A percentile compares a stretch with the other conserved stretches of the same genome.
These are phyloP conservation scores for Coemansia sp. DNA, from an alignment of 192 early-diverging fungal genomes.

Conservation along the genomic window DNA sequence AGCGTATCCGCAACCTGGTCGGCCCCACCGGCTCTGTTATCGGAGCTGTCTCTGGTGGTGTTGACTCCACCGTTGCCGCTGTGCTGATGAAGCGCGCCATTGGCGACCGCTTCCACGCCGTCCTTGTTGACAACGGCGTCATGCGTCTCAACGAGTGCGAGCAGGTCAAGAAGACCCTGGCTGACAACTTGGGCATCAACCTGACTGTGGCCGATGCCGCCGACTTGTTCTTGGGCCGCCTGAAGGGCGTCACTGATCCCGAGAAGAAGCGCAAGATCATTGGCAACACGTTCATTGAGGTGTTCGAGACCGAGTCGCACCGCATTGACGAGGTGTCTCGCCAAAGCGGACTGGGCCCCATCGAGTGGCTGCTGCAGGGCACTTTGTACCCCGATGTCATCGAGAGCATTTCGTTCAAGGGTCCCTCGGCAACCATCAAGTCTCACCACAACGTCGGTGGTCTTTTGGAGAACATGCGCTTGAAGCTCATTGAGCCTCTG, in stretches of 20 bases:
- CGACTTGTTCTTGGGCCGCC: slow-evolving; percentile 78
- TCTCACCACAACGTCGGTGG: slow-evolving; percentile 99
- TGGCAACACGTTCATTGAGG: slow-evolving; percentile 98
- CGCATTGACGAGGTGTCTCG: slow-evolving; percentile 80
- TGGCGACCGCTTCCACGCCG: slow-evolving; percentile 97
- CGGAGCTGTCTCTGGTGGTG: slow-evolving; percentile 96
- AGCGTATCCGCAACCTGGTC: slow-evolving; percentile 86
- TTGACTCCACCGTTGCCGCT: slow-evolving; percentile 95
- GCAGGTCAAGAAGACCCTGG: slow-evolving; percentile 78
- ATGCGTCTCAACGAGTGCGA: slow-evolving; percentile 98
- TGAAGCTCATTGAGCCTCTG: slow-evolving; percentile 97
- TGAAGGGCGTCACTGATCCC: slow-evolving; percentile 93
- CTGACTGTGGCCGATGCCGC: slow-evolving; percentile 88
- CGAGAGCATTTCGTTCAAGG: slow-evolving; percentile 99
- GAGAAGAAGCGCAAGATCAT: slow-evolving; percentile 99
- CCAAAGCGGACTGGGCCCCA: slow-evolving; percentile 69
- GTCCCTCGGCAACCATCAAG: slow-evolving; percentile 97
- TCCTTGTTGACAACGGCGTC: slow-evolving; percentile 97
- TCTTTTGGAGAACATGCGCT: slow-evolving; percentile 92
- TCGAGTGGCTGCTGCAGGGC: slow-evolving; percentile 96
- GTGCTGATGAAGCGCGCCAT: slow-evolving; percentile 97
- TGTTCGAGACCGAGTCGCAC: slow-evolving; percentile 92
- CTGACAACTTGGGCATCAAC: slow-evolving; percentile 94
- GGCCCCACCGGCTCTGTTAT: slow-evolving; percentile 91
- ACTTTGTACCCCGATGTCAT: slow-evolving; percentile 99